Evolutionary conservation across 495 filamentous ascomycete genomes (phyloP).

Genomic region (Collariella sp.): DNA sequence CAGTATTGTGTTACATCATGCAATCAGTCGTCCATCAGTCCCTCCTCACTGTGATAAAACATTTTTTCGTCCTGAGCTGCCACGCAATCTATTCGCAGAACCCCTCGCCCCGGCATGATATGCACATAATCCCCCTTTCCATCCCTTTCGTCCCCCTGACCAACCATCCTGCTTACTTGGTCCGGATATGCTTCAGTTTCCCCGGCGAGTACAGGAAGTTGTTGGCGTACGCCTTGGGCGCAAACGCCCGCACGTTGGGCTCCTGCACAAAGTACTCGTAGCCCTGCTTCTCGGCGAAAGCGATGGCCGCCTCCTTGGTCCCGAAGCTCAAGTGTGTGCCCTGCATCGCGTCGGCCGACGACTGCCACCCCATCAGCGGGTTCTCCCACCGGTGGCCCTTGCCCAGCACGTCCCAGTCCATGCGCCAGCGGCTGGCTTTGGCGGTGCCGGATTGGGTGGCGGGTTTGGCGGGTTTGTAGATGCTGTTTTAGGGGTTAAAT

Average conservation of each 20-base stretch:
- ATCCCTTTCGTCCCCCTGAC: slow-evolving; percentile 14
- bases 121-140: not conserved
- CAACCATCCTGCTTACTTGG: slow-evolving; percentile 76
- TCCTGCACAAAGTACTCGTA: slow-evolving; percentile 99
- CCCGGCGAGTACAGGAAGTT: slow-evolving; percentile 80
- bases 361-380: slow-evolving; percentile 96
- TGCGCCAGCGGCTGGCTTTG: slow-evolving; percentile 79
- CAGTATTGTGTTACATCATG: too few species aligned
- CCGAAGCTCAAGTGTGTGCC: slow-evolving; percentile 85
- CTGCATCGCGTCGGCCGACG: slow-evolving; percentile 86
- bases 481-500: slow-evolving; percentile 42
- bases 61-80: too few species aligned
- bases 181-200: slow-evolving; percentile 86
- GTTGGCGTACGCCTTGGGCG: slow-evolving; percentile 91
- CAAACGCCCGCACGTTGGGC: slow-evolving; percentile 76
- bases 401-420: slow-evolving; percentile 93
- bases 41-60: too few species aligned
- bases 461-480: slow-evolving; percentile 81
- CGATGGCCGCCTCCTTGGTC: slow-evolving; percentile 87
- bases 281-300: slow-evolving; percentile 95
- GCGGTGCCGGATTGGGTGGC: slow-evolving; percentile 89
- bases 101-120: not conserved
- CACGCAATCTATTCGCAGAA: not conserved
- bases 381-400: slow-evolving; percentile 97
- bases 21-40: too few species aligned